Conservation (phyloP, 305 asterid species). For the Fraxinus velutina region DNA sequence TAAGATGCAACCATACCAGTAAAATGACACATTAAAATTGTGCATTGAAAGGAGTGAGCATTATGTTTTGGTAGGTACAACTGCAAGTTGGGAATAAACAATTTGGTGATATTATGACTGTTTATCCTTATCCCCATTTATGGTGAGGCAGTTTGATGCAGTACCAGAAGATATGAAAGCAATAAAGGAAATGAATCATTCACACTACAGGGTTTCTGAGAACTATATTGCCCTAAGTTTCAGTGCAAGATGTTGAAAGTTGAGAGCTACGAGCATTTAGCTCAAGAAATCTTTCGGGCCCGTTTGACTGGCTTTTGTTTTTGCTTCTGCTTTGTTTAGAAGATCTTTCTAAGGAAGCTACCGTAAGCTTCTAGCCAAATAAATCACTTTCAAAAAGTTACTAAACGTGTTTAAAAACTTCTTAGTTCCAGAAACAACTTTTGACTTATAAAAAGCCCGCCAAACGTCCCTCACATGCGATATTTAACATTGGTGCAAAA, state of each 20-base stretch:
- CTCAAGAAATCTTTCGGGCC: slow-evolving; percentile 19
- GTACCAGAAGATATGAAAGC: slow-evolving; percentile 7
- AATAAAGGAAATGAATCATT: slow-evolving; percentile 9
- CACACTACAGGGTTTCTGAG: slow-evolving; percentile 16
- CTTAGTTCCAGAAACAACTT: not conserved
- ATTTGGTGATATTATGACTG: slow-evolving; percentile 25
- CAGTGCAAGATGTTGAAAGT: slow-evolving; percentile 43
- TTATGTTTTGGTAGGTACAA: slow-evolving; percentile 20
- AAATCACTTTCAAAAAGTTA: not conserved
- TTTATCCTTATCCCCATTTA: slow-evolving; percentile 11
- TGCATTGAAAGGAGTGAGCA: slow-evolving; percentile 24
- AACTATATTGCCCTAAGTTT: slow-evolving; percentile 28
- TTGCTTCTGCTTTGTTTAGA: not conserved
- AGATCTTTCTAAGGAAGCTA: not conserved
- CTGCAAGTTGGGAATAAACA: slow-evolving; percentile 20
- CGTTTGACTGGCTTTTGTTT: not conserved
- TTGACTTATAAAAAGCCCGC: not conserved
- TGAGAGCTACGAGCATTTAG: not conserved
- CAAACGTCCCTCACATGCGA: not conserved
- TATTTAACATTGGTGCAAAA: not conserved
- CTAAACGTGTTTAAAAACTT: not conserved
- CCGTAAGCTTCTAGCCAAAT: not conserved
- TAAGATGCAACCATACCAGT: slow-evolving; percentile 13
- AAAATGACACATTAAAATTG: not conserved
- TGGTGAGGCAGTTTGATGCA: slow-evolving; percentile 16